phyloP scores from a whole-genome alignment of 1,139 yeast species.

The Diutina sp. region DNA sequence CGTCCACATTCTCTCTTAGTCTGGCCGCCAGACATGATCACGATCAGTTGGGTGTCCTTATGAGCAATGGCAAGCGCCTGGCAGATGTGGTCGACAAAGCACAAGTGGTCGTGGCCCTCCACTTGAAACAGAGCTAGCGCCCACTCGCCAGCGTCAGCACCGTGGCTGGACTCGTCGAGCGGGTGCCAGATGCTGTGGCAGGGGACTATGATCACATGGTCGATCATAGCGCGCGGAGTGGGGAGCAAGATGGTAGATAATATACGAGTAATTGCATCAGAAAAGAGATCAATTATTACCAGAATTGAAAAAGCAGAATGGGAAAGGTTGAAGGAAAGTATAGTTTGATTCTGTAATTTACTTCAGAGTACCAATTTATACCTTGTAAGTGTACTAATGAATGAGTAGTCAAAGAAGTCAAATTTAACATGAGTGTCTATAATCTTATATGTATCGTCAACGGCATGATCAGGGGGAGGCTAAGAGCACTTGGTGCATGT shows the following conservation, averaged over 20 bases:
- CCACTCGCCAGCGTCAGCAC: conserved; percentile 44
- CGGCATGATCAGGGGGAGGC: background rate
- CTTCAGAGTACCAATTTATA: too few relatives aligned
- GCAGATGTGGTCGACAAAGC: conserved; percentile 52
- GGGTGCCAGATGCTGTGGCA: conserved; percentile 58
- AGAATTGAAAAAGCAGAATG: too few relatives aligned
- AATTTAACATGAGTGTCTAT: too few relatives aligned
- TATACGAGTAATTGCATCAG: too few relatives aligned
- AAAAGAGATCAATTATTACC: too few relatives aligned
- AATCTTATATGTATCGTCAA: background rate
- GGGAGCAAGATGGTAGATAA: too few relatives aligned
- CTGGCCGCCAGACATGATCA: conserved; percentile 63
- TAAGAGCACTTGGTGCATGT: background rate
- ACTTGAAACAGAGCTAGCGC: conserved; percentile 49
- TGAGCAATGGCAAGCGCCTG: conserved; percentile 21
- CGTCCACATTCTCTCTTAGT: conserved; percentile 45
- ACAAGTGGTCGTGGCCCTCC: conserved; percentile 55
- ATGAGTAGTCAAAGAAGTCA: too few relatives aligned
- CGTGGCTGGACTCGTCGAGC: conserved; percentile 17
- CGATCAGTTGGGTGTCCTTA: conserved; percentile 15
- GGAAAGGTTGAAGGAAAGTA: too few relatives aligned
- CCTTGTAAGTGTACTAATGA: too few relatives aligned
- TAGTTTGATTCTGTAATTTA: too few relatives aligned
- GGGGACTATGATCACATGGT: conserved; percentile 39
- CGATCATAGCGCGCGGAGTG: background rate